phyloP scores from a whole-genome alignment of 148 eudicot species.

The Dianthus caryophyllus region DNA sequence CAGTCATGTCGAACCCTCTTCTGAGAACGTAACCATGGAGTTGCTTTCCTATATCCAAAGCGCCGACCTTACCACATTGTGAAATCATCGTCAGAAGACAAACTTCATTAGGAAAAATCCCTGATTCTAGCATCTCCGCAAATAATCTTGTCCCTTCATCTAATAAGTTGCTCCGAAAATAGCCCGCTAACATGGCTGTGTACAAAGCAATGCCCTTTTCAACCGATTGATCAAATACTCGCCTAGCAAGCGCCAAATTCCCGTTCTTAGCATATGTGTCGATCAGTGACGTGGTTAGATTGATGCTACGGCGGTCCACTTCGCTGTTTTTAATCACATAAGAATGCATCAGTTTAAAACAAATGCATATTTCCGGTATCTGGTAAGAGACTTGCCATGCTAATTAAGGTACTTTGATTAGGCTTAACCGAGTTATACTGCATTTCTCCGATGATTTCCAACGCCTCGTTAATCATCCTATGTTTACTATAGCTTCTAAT shows the following conservation, averaged over 20 bases:
- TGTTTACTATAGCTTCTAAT: constrained; percentile 17
- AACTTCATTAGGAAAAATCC: constrained; percentile 47
- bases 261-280: constrained; percentile 60
- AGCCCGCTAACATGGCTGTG: constrained; percentile 53
- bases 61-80: constrained; percentile 47
- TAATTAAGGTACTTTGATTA: constrained; percentile 28
- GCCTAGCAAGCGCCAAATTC: constrained; percentile 31
- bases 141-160: constrained; percentile 35
- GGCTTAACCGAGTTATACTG: constrained; percentile 22
- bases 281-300: constrained; percentile 33
- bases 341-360: constrained; percentile 21
- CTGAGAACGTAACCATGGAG: constrained; percentile 27
- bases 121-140: constrained; percentile 34
- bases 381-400: constrained; percentile 23
- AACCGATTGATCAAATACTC: constrained; percentile 36
- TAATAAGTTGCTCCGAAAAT: constrained; percentile 36
- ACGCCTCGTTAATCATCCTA: constrained; percentile 24
- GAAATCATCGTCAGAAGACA: constrained; percentile 46
- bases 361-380: constrained; percentile 13
- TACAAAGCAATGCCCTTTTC: constrained; percentile 46
- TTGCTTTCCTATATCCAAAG: constrained; percentile 45
- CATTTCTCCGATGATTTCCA: constrained; percentile 28
- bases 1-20: constrained; percentile 24
- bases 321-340: constrained; percentile 27
- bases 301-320: constrained; percentile 1